These are phyloP conservation scores for Rhodotorula sp. DNA, from an alignment of 1,284 basidiomycete genomes.

Conservation along the genomic window DNA sequence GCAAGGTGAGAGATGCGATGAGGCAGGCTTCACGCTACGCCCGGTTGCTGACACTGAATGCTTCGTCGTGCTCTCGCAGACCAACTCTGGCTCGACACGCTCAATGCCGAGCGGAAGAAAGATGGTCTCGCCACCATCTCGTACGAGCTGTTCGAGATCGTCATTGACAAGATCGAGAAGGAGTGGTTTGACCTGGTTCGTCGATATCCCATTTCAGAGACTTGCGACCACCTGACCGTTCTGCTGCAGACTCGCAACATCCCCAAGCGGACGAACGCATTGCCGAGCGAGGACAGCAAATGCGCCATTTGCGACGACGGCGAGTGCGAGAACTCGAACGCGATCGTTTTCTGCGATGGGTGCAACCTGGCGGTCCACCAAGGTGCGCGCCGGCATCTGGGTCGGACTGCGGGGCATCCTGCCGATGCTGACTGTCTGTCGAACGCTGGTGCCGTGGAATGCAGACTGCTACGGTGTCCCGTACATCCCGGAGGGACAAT, in stretches of 20 bases:
- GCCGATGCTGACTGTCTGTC: not conserved
- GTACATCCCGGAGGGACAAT: constrained; percentile 99
- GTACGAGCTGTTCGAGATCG: constrained; percentile 89
- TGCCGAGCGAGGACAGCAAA: constrained; percentile 88
- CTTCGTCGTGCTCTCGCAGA: constrained; percentile 58
- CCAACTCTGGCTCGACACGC: constrained; percentile 86
- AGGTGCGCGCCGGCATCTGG: constrained; percentile 59
- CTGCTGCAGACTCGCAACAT: constrained; percentile 75
- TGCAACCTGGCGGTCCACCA: constrained; percentile 99
- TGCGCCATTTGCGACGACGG: constrained; percentile 98
- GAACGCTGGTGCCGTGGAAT: too few species aligned
- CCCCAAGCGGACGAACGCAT: constrained; percentile 74
- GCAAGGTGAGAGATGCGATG: constrained; percentile 63
- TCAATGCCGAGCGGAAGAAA: constrained; percentile 80
- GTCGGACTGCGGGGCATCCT: too few species aligned
- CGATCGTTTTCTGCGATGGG: constrained; percentile 98
- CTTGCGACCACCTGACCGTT: constrained; percentile 31
- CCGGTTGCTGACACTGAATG: not conserved
- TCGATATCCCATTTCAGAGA: constrained; percentile 2
- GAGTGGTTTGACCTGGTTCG: constrained; percentile 95
- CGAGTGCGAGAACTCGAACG: constrained; percentile 97
- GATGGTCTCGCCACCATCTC: constrained; percentile 71
- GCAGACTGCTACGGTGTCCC: constrained; percentile 98
- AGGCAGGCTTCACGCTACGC: not conserved
- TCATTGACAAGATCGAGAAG: constrained; percentile 97